Base-by-base conservation (phyloP, 768 basidiomycete species). In the Podaxis rugospora region DNA sequence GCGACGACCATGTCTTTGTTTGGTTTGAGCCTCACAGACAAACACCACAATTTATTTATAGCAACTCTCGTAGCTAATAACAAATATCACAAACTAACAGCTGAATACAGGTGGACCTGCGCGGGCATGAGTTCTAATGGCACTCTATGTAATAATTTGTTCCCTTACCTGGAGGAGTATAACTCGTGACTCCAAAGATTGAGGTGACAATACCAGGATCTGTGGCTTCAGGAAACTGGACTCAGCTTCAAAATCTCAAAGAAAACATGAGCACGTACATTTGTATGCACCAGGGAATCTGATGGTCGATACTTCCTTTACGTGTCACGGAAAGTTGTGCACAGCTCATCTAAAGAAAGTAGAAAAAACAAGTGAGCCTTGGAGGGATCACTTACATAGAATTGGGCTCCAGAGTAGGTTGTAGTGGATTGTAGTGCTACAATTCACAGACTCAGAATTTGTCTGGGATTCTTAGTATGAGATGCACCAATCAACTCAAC, bases 401-500 rank as follows among this genome's bases (percentile, higher is more conserved):
- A 74, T 61, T 85, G 83, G 21, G 84, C 84, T 36, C 84, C 83
- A 25, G 81, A 82, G 67, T 83, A 83, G 18, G 64, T 73, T 3
- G 63, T 58, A 0, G 80, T 81, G 13, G 68, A 78, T 62, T 79
- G 81, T 35, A 83, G 70, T 52, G 79, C 80, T 81, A 51, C 7
- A 44, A 16, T 16, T 42, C 40, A 59, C n/a, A 10, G 18, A 21
- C 9, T 5, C 28, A 32, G 5, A 27, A n/a, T 37, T 32, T 1
- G 28, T 32, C 28, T 32, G 27, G 9, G 35, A 11, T 25, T 3
- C 4, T 62, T 71, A 23, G 18, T 6, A 16, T 44, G 6, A 7
- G 14, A 44, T n/a, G 18, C 64, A 81, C 79, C 82, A 62, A 83
- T 84, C 56, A 83, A 67, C 64, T 83, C 83, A 46, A 75, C 75